These are phyloP conservation scores for Stellera chamaejasme DNA, from an alignment of 345 rosid species.

Conservation along the genomic window DNA sequence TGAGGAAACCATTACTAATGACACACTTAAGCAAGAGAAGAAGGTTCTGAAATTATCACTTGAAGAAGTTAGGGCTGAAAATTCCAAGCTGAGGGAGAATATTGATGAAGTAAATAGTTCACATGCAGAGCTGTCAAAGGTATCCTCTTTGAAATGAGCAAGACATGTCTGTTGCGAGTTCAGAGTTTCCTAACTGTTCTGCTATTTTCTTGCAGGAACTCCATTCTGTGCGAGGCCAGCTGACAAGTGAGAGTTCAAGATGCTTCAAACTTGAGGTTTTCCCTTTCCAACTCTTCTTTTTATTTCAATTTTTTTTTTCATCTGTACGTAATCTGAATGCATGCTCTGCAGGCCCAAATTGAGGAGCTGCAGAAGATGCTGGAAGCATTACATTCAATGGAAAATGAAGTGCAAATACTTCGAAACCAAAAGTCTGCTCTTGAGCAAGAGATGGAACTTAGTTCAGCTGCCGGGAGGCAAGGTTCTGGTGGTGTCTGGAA, in stretches of 20 bases:
- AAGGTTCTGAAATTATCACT: constrained; percentile 46
- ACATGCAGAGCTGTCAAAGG: constrained; percentile 76
- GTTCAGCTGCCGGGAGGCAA: constrained; percentile 41
- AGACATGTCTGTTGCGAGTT: background rate
- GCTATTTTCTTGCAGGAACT: constrained; percentile 54
- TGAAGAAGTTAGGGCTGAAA: constrained; percentile 52
- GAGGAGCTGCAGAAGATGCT: constrained; percentile 75
- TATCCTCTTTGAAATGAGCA: constrained; percentile 14
- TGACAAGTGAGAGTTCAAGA: constrained; percentile 88
- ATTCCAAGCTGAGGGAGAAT: constrained; percentile 53
- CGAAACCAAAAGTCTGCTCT: constrained; percentile 61
- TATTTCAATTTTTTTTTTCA: background rate
- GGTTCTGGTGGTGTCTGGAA: constrained; percentile 83
- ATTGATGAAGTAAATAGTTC: constrained; percentile 61
- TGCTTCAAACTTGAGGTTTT: constrained; percentile 94
- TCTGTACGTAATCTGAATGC: background rate
- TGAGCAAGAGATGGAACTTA: constrained; percentile 57
- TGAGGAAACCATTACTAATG: constrained; percentile 36
- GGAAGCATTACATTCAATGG: constrained; percentile 63
- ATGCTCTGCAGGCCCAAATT: constrained; percentile 67
- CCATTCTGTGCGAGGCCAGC: constrained; percentile 85
- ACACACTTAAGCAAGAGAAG: constrained; percentile 63
- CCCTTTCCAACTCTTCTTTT: constrained; percentile 4
- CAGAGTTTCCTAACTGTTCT: constrained; percentile 1
- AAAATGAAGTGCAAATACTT: constrained; percentile 77